phyloP scores from a whole-genome alignment of 2,329 filamentous ascomycete species.

The Ascochyta fabae region DNA sequence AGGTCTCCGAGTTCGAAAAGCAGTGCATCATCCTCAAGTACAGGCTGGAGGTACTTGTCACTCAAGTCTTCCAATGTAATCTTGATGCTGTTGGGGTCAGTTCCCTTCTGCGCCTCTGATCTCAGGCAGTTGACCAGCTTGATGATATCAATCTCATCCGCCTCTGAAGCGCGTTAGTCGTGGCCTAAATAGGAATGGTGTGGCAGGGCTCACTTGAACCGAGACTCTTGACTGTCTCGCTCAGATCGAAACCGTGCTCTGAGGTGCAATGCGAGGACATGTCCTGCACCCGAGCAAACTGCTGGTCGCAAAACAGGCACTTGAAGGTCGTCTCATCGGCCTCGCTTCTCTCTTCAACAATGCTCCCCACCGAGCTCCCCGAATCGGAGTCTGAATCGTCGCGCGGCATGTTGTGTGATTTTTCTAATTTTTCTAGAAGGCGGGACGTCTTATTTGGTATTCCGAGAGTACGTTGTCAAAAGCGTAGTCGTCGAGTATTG shows the following conservation, averaged over 20 bases:
- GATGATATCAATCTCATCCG: conserved; percentile 43
- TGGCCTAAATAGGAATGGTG: conserved; percentile 25
- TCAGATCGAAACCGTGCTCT: conserved; percentile 38
- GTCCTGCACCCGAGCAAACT: conserved; percentile 35
- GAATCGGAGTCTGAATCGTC: conserved; percentile 40
- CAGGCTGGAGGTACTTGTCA: conserved; percentile 82
- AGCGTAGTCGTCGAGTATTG: conserved; percentile 10
- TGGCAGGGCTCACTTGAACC: conserved; percentile 32
- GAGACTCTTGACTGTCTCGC: conserved; percentile 35
- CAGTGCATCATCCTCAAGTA: conserved; percentile 86
- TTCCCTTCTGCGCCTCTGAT: conserved; percentile 47
- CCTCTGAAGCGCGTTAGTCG: conserved; percentile 31
- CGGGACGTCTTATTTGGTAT: background rate
- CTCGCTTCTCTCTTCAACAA: conserved; percentile 45
- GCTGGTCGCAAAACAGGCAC: conserved; percentile 45
- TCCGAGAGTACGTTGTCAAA: background rate
- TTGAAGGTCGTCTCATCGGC: conserved; percentile 46
- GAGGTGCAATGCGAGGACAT: conserved; percentile 38
- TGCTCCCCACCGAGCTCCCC: conserved; percentile 43
- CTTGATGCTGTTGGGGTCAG: conserved; percentile 53
- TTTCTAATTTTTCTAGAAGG: background rate
- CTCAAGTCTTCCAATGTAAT: conserved; percentile 69
- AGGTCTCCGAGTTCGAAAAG: conserved; percentile 88
- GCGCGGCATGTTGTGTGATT: conserved; percentile 34
- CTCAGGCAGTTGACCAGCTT: conserved; percentile 58